Conservation (phyloP, 2,329 filamentous ascomycete species). For the Penicillium verrucosum region DNA sequence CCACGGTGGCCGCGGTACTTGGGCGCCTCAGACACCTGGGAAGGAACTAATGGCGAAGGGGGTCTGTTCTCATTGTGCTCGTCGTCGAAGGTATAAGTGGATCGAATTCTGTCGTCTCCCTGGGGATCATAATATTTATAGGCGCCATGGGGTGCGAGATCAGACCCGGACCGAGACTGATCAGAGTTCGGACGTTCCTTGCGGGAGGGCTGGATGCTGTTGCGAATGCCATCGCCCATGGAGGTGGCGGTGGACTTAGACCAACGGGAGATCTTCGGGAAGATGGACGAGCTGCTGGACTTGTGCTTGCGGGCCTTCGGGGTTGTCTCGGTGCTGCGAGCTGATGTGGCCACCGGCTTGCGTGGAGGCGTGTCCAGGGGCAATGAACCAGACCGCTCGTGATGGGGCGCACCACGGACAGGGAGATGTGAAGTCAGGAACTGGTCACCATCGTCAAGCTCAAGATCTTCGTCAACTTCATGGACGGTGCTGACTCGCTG, state of each 20-base stretch:
- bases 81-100: conserved; percentile 42
- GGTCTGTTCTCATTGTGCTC: conserved; percentile 46
- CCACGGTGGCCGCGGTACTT: conserved; percentile 65
- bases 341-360: conserved; percentile 39
- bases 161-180: conserved; percentile 73
- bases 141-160: conserved; percentile 63
- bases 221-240: conserved; percentile 71
- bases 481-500: conserved; percentile 87
- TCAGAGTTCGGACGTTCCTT: conserved; percentile 61
- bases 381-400: conserved; percentile 42
- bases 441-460: conserved; percentile 51
- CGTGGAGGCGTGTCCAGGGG: conserved; percentile 47
- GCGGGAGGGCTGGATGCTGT: conserved; percentile 54
- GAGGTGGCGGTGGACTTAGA: conserved; percentile 94
- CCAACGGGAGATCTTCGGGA: conserved; percentile 95
- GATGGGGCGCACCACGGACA: conserved; percentile 51
- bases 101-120: conserved; percentile 46
- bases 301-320: conserved; percentile 81
- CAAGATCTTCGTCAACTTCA: conserved; percentile 69
- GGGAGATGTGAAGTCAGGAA: conserved; percentile 55
- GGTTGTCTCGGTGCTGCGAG: conserved; percentile 74
- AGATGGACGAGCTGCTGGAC: conserved; percentile 73
- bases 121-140: conserved; percentile 48
- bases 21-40: conserved; percentile 54
- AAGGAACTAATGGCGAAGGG: conserved; percentile 62